Percentiles rank a stretch among this genome's conserved stretches.
Evolutionary conservation across 345 rosid species (phyloP).

Genomic region (Corymbia maculata): DNA sequence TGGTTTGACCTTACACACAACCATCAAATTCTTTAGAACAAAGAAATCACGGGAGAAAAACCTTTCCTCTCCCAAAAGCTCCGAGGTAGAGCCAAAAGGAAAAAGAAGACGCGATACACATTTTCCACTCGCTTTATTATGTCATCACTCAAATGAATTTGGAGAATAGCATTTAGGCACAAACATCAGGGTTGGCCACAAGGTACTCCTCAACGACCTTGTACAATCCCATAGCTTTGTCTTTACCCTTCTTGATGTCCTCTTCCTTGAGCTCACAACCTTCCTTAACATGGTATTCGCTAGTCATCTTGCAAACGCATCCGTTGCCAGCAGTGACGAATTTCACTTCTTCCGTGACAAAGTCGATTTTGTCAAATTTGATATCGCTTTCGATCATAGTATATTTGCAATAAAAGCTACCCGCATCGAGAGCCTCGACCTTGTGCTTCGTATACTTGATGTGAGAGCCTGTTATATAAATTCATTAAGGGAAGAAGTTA

Average conservation of each 20-base stretch:
- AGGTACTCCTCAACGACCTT: neutral
- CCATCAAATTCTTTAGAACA: neutral
- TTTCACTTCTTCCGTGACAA: neutral
- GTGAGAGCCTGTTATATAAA: neutral
- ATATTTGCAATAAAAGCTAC: neutral
- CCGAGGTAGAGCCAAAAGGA: neutral
- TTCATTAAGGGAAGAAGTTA: neutral
- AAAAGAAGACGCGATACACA: neutral
- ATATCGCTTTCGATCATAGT: neutral
- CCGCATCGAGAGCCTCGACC: neutral
- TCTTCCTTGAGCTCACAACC: neutral
- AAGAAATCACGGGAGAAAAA: too few species aligned
- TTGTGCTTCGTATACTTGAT: neutral
- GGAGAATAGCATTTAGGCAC: neutral
- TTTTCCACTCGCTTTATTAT: neutral
- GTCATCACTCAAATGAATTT: neutral
- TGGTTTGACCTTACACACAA: neutral
- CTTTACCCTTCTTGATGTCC: conserved; percentile 1
- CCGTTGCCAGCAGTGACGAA: neutral
- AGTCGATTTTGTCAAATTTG: neutral
- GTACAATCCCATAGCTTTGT: neutral
- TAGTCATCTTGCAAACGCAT: neutral
- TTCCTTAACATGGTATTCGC: neutral
- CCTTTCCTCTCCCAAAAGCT: neutral
- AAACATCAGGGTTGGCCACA: neutral